phyloP scores from a whole-genome alignment of 306 rosid genomes.

The Alnus glutinosa region DNA sequence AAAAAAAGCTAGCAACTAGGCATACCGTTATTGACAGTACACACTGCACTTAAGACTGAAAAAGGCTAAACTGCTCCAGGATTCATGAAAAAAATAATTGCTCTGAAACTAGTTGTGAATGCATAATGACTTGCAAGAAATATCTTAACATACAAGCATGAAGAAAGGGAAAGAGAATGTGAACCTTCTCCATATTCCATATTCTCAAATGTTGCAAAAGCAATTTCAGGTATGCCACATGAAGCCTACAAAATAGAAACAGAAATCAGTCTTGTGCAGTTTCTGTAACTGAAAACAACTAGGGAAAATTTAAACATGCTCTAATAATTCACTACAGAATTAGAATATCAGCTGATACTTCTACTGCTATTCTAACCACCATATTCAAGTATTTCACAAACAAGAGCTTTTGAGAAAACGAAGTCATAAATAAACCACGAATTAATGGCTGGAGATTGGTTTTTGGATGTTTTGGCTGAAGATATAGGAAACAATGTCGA shows the following conservation, averaged over 20 bases:
- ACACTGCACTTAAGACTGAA: neutral
- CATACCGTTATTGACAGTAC: neutral
- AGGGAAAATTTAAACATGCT: constrained; percentile 26
- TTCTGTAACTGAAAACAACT: constrained; percentile 23
- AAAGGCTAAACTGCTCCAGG: constrained; percentile 3
- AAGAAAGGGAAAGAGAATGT: constrained; percentile 27
- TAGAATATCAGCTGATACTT: neutral
- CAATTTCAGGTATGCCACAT: constrained; percentile 95
- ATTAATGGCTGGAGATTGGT: neutral
- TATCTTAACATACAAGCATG: constrained; percentile 18
- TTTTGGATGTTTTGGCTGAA: neutral
- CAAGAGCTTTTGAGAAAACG: neutral
- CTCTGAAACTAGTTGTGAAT: neutral
- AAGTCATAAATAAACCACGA: neutral
- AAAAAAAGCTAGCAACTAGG: neutral
- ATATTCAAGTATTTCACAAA: neutral
- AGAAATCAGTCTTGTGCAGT: constrained; percentile 34
- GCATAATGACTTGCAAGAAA: neutral
- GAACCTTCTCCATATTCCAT: constrained; percentile 97
- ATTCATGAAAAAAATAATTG: neutral
- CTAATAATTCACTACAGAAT: neutral
- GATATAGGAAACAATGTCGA: neutral
- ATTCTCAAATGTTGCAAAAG: constrained; percentile 92
- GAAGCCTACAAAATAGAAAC: constrained; percentile 65
- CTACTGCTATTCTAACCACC: neutral